A percentile compares a stretch with the other conserved stretches of the same genome.
Evolutionary conservation across 1,139 yeast species (phyloP).

Genomic region (Scheffersomyces parashehatae): DNA sequence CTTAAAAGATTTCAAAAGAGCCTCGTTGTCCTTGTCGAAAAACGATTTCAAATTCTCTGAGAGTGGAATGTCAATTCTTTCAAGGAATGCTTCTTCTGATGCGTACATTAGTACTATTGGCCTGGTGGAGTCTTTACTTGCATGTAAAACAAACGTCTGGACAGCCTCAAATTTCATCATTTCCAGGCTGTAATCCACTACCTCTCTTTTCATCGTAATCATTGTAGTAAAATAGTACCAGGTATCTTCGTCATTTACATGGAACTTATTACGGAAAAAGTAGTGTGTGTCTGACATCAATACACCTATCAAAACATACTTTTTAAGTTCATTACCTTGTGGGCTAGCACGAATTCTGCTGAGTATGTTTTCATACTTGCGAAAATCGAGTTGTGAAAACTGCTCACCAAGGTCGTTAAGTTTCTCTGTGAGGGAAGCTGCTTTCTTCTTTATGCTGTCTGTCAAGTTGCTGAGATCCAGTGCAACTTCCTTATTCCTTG

Average conservation of each 20-base stretch:
- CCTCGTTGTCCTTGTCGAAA: conserved; percentile 19
- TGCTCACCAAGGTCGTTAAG: conserved; percentile 17
- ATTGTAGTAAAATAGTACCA: conserved; percentile 15
- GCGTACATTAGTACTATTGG: conserved; percentile 23
- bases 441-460: conserved; percentile 16
- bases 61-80: conserved; percentile 7
- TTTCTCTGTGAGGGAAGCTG: conserved; percentile 16
- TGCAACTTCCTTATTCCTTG: conserved; percentile 17
- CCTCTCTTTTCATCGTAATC: conserved; percentile 10
- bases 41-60: conserved; percentile 16
- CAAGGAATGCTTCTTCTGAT: conserved; percentile 9
- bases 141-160: conserved; percentile 14
- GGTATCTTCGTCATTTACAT: conserved; percentile 9
- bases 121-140: conserved; percentile 13
- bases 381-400: conserved; percentile 23
- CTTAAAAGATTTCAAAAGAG: conserved; percentile 5
- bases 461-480: conserved; percentile 25
- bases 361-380: conserved; percentile 21
- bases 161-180: conserved; percentile 22
- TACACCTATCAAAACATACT: conserved; percentile 29
- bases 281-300: conserved; percentile 33
- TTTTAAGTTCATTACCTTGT: conserved; percentile 14
- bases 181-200: conserved; percentile 19
- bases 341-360: conserved; percentile 8
- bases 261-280: conserved; percentile 13